These are phyloP conservation scores for Candida patagonica DNA, from an alignment of 805 yeast genomes.

Conservation along the genomic window DNA sequence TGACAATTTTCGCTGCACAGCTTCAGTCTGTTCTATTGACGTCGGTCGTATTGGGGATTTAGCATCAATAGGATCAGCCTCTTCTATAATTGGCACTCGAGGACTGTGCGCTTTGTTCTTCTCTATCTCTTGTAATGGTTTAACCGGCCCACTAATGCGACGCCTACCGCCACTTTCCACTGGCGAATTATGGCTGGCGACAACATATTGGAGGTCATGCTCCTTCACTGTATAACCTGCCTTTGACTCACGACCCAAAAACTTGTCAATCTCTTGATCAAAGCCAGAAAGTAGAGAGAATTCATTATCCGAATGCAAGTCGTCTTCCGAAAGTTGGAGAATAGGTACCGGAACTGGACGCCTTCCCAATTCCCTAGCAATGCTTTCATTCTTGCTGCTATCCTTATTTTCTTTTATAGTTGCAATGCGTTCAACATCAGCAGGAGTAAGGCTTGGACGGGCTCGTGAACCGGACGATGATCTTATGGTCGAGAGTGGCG, in stretches of 20 bases:
- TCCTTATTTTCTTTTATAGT: constrained; percentile 4
- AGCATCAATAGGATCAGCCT: neutral
- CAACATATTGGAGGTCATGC: constrained; percentile 16
- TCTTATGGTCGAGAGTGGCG: constrained; percentile 12
- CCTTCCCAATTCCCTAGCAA: neutral
- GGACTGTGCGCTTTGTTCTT: neutral
- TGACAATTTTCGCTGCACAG: neutral
- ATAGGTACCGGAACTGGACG: constrained; percentile 13
- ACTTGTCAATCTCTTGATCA: constrained; percentile 19
- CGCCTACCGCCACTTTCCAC: constrained; percentile 5
- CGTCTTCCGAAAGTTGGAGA: constrained; percentile 12
- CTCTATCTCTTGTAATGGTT: constrained; percentile 1
- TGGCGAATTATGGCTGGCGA: constrained; percentile 9
- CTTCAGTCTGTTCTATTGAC: neutral
- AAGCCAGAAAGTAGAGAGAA: constrained; percentile 16
- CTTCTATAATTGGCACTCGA: neutral
- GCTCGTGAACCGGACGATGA: constrained; percentile 15
- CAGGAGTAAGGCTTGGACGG: constrained; percentile 17
- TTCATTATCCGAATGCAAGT: constrained; percentile 10
- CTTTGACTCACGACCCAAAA: constrained; percentile 17
- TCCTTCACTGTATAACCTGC: constrained; percentile 19
- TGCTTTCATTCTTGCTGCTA: neutral
- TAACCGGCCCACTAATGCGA: constrained; percentile 17
- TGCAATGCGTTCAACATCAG: constrained; percentile 13
- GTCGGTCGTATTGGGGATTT: too few relatives aligned